Evolutionary conservation across 2,329 filamentous ascomycete species (phyloP), one percentile per base, ranked within the genome.

Genomic region (Raffaelea deltoideospora): DNA sequence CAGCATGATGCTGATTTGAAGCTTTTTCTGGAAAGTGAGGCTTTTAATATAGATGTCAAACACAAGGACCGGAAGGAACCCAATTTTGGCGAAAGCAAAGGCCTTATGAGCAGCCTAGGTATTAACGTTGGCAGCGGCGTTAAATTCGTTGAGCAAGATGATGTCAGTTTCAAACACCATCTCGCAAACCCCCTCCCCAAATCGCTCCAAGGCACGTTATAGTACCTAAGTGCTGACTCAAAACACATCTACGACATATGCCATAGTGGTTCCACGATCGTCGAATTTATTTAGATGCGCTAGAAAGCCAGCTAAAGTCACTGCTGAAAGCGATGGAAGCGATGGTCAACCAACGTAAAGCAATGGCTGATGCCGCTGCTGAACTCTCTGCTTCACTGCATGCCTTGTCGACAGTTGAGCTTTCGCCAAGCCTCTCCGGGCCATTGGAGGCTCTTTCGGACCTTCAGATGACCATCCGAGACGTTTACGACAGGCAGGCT

Each of bases 101-200:
- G 90, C 37, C 79, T 96, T 64, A 74, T 96, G 48, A 84, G 86
- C 49, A 83, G 79, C 14, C 69, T 95, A 37, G 84, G 85, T 18
- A 70, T 90, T 43, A 81, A 69, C 43, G 76, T 88, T 20, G 82
- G 87, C 22, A 77, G 70, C 49, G 96, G 75, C 37, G 77, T 70
- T 50, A 98, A 98, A 57, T 98, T 98, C 59, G 76, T 98, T 28
- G 90, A 98, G 59, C 90, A 96, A 53, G 90, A 98, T 54, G 90
- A 98, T 60, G 80, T 85, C 58, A 64, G 79, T 63, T 13, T 30
- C n/a, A 8, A 4, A 13, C 28, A 10, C 17, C 15, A 20, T 18
- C 21, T 9, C 29, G 10, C 30, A 9, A 20, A 11, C 14, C 10
- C 21, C 5, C 20, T 26, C 22, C 10, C 17, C 13, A 13, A n/a